Percentiles rank a stretch among this genome's conserved stretches.
Conservation (phyloP, 1,284 basidiomycete species). For the Apiotrichum domesticum region DNA sequence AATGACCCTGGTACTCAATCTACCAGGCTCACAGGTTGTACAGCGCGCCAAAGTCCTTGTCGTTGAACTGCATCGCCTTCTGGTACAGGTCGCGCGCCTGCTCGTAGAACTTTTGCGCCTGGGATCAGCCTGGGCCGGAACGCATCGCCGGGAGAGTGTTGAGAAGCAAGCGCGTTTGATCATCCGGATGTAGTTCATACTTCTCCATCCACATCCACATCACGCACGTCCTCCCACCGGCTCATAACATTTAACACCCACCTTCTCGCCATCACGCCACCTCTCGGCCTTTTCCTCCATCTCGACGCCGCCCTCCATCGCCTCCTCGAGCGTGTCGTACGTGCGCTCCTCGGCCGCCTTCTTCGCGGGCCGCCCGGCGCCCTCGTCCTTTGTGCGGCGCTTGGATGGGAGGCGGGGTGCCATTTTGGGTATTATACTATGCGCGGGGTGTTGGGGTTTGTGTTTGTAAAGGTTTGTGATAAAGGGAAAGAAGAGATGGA, state of each 20-base stretch:
- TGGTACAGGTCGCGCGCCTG: constrained; percentile 42
- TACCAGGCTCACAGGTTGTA: constrained; percentile 43
- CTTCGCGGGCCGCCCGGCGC: constrained; percentile 23
- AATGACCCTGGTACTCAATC: not conserved
- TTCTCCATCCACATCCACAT: too few relatives aligned
- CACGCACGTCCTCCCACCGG: not conserved
- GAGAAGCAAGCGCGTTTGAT: not conserved
- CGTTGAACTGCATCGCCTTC: constrained; percentile 31
- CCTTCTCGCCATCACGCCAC: constrained; percentile 46
- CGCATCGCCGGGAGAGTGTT: not conserved
- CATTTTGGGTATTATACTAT: not conserved
- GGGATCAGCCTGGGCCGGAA: not conserved
- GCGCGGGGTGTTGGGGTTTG: not conserved
- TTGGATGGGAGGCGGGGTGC: constrained; percentile 9
- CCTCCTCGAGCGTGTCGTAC: constrained; percentile 46
- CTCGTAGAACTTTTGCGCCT: constrained; percentile 42
- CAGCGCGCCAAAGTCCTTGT: constrained; percentile 38
- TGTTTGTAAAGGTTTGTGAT: not conserved
- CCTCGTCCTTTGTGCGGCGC: constrained; percentile 9
- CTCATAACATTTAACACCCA: constrained; percentile 8
- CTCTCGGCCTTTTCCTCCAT: constrained; percentile 48
- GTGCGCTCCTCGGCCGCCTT: constrained; percentile 34
- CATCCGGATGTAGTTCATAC: not conserved
- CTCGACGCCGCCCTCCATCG: constrained; percentile 45
- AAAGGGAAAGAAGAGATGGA: too few relatives aligned